Percentiles rank a stretch among this genome's conserved stretches.
phyloP scores from a whole-genome alignment of 106 monocot genomes.

The Hemerocallis citrina region DNA sequence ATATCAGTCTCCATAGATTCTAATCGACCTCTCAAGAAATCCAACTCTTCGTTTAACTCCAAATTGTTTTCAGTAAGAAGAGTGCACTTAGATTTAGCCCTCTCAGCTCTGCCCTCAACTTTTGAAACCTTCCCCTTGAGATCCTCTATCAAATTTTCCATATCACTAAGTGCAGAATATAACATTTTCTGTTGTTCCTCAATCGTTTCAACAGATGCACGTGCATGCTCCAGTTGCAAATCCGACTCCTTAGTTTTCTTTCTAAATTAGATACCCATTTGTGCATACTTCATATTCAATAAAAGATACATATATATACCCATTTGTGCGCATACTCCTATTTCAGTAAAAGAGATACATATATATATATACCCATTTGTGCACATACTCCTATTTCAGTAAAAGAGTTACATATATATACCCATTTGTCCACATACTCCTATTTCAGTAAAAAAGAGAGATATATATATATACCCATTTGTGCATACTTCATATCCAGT shows the following conservation, averaged over 20 bases:
- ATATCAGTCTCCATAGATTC: slow-evolving; percentile 51
- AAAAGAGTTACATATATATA: too few species aligned
- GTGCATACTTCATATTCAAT: too few species aligned
- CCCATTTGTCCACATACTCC: too few species aligned
- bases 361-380: too few species aligned
- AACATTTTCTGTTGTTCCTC: slow-evolving; percentile 55
- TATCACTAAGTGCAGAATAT: slow-evolving; percentile 54
- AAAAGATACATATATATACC: too few species aligned
- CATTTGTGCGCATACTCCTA: too few species aligned
- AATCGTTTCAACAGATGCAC: slow-evolving; percentile 64
- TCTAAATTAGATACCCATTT: too few species aligned
- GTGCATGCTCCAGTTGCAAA: slow-evolving; percentile 68
- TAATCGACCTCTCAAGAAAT: slow-evolving; percentile 49
- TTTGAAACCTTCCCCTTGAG: slow-evolving; percentile 66
- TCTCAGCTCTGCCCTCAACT: slow-evolving; percentile 65
- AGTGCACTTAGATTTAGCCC: slow-evolving; percentile 58
- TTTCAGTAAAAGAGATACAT: too few species aligned
- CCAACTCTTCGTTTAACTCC: slow-evolving; percentile 71
- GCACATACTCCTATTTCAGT: too few species aligned
- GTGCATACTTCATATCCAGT: too few species aligned
- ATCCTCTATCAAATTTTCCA: slow-evolving; percentile 78
- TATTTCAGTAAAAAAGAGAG: too few species aligned
- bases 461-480: too few species aligned
- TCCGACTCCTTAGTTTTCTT: slow-evolving; percentile 65
- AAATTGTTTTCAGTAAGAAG: slow-evolving; percentile 68